Evolutionary conservation across 2,329 filamentous ascomycete species (phyloP).

Genomic region (Fusarium siculi): DNA sequence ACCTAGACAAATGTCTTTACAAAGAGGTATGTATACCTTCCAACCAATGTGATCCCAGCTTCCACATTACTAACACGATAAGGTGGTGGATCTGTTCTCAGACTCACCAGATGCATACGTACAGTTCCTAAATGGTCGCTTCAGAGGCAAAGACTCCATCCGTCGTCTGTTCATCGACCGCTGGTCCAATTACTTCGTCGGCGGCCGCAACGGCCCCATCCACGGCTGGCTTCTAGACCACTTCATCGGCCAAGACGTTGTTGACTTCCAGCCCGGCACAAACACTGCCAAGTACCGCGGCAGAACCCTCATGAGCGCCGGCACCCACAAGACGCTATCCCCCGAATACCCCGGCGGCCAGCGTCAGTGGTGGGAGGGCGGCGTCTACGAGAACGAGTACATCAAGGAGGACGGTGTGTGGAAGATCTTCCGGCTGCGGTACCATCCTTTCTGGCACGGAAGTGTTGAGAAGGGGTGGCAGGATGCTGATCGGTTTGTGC

Average conservation of each 20-base stretch:
- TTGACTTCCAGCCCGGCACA: not conserved
- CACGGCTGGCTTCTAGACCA: not conserved
- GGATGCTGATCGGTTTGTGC: not conserved
- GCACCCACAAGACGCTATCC: not conserved
- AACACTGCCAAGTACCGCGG: not conserved
- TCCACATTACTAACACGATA: not conserved
- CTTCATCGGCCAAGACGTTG: not conserved
- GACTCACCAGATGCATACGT: not conserved
- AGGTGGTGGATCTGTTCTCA: not conserved
- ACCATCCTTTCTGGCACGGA: not conserved
- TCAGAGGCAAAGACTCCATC: not conserved
- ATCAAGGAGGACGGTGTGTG: not conserved
- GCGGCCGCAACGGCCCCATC: not conserved
- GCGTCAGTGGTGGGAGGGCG: not conserved
- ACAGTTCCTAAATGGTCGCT: not conserved
- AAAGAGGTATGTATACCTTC: not conserved
- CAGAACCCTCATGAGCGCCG: not conserved
- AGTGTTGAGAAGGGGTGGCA: not conserved
- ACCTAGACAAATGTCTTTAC: not conserved
- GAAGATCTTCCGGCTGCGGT: not conserved
- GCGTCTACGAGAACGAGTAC: not conserved
- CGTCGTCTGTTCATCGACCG: not conserved
- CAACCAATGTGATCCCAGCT: accelerated
- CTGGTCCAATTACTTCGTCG: not conserved
- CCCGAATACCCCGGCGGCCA: not conserved